phyloP scores from a whole-genome alignment of 331 rosid species.

The Saraca asoca region DNA sequence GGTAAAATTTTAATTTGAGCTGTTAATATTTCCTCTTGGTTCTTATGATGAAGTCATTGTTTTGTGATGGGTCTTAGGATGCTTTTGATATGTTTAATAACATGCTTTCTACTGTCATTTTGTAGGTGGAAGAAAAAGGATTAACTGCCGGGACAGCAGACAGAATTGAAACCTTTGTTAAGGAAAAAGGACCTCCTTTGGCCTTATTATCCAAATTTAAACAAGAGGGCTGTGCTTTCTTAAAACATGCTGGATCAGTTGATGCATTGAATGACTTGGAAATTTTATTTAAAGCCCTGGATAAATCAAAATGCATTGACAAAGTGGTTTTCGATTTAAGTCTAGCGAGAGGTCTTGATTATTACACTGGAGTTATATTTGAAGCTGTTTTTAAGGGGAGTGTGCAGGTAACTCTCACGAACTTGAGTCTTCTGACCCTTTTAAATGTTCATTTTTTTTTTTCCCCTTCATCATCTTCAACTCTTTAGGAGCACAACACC shows the following conservation, averaged over 20 bases:
- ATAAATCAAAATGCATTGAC: constrained; percentile 63
- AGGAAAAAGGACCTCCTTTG: constrained; percentile 80
- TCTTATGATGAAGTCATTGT: constrained; percentile 4
- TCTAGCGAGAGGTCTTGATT: constrained; percentile 96
- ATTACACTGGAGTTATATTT: constrained; percentile 88
- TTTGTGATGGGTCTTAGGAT: background rate
- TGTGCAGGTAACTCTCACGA: constrained; percentile 60
- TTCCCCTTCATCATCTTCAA: background rate
- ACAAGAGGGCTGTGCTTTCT: constrained; percentile 65
- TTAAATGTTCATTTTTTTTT: constrained; percentile 9
- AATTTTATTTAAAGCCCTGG: constrained; percentile 76
- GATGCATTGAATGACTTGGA: constrained; percentile 79
- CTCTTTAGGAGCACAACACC: background rate
- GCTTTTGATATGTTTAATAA: constrained; percentile 21
- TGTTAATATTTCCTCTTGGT: background rate
- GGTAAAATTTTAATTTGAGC: background rate
- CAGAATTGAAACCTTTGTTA: constrained; percentile 73
- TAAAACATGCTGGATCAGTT: constrained; percentile 51
- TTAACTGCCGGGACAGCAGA: constrained; percentile 72
- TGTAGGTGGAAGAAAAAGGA: constrained; percentile 91
- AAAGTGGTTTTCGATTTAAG: constrained; percentile 92
- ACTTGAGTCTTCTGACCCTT: constrained; percentile 16
- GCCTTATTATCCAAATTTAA: constrained; percentile 66
- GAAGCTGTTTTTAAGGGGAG: constrained; percentile 95
- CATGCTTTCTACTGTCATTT: constrained; percentile 32